Base-by-base conservation (phyloP, 805 yeast genomes). In the Saturnispora silvae region DNA sequence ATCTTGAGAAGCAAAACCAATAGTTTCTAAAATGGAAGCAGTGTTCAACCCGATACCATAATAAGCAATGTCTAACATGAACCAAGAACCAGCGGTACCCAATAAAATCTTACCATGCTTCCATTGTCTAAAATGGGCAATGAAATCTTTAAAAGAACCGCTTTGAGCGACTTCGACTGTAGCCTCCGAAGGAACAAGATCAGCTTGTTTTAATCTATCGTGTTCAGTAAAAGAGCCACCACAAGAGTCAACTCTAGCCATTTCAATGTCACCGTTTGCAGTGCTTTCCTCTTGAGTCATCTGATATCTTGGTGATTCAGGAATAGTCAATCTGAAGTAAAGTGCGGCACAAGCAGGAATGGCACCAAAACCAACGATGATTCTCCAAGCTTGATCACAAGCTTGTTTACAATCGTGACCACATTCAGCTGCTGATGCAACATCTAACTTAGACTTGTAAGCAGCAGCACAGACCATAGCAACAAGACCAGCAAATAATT, bases 81-180 rank as follows among this genome's bases (percentile, higher is more conserved):
- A 83, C 96, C 96, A 85, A 22, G 86, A 76, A 61, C 82, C 84
- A 44, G 95, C 94, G 51, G 95, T 82, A 62, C 95, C 95, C 37
- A 84, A 49, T 49, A 85, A 67, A 47, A 85, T 75, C 64, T 79
- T 83, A 64, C 81, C 77, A 63, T 85, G 78, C 62, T 70, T 84
- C 95, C 95, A 85, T 67, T 85, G 79, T 36, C 70, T 58, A 55
- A 85, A 85, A 58, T 89, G 95, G 25, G 44, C 27, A 43, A 62
- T 48, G 68, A 85, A 85, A 63, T 85, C 95, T 35, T 53, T 53
- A 60, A 68, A 73, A 23, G 94, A 80, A 40, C 94, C 94, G 65
- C 79, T 79, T 33, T 27, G 10, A 16, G 41, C 13, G 25, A 42
- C 41, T 15, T 39, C 19, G 16, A 67, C 62, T 48, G 70, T 62